Conservation (phyloP, 2,329 filamentous ascomycete species). For the Juglanconis oblonga region DNA sequence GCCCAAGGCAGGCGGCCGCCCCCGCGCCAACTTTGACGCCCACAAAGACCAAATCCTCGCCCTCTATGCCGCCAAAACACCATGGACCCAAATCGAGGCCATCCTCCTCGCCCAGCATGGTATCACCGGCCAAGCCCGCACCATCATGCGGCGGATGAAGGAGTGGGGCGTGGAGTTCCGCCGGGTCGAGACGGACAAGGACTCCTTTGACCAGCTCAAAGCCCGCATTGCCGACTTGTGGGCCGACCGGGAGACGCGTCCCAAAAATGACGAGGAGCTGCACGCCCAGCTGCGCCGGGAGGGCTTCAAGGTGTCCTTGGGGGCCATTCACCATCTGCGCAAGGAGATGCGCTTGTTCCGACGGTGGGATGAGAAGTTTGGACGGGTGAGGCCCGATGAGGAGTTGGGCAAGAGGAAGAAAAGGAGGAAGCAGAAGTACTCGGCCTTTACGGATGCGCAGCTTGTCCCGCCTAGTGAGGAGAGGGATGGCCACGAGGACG, state of each 20-base stretch:
- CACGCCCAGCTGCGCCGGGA: not conserved
- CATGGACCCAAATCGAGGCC: slow-evolving; percentile 6
- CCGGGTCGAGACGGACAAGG: slow-evolving; percentile 26
- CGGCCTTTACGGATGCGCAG: not conserved
- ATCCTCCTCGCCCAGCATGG: slow-evolving; percentile 3
- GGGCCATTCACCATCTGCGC: not conserved
- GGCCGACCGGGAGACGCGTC: not conserved
- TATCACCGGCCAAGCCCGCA: not conserved
- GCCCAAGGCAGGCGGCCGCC: not conserved
- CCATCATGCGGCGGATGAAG: not conserved
- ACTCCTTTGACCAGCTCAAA: slow-evolving; percentile 27
- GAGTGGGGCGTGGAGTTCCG: slow-evolving; percentile 27
- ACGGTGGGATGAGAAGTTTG: slow-evolving; percentile 4
- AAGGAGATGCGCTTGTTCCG: slow-evolving; percentile 2
- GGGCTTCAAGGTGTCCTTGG: slow-evolving; percentile 3
- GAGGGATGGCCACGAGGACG: not conserved
- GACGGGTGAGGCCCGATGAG: not conserved
- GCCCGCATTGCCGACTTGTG: slow-evolving; percentile 29
- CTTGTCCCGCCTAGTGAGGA: not conserved
- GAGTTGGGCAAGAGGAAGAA: slow-evolving; percentile 2
- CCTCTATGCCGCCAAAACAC: slow-evolving; percentile 8
- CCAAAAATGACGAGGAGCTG: slow-evolving; percentile 9
- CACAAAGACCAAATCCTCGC: slow-evolving; percentile 10
- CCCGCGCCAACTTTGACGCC: not conserved
- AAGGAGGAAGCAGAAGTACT: not conserved